A percentile compares a stretch with the other conserved stretches of the same genome.
Conservation (phyloP, 2,329 filamentous ascomycete species). For the Torrubiellomyces zombiae region DNA sequence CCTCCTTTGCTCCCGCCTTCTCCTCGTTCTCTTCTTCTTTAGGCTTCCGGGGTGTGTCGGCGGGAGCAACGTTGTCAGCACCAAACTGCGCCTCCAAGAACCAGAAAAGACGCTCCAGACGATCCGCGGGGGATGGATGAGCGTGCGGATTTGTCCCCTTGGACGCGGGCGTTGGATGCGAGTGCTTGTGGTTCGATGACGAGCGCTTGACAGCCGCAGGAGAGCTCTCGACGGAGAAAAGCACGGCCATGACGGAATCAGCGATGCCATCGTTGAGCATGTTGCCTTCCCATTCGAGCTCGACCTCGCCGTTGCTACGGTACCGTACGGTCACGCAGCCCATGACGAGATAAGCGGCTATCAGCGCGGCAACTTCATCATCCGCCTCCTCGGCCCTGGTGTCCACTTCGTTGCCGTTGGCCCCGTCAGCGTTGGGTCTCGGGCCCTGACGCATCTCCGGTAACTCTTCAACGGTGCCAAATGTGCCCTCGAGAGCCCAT, state of each 20-base stretch:
- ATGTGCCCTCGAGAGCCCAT: constrained; percentile 89
- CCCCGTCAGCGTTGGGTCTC: constrained; percentile 16
- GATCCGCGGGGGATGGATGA: constrained; percentile 53
- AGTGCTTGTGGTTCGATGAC: constrained; percentile 14
- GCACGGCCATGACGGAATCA: constrained; percentile 87
- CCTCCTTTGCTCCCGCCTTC: constrained; percentile 2
- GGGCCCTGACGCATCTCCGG: constrained; percentile 30
- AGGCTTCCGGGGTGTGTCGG: constrained; percentile 35
- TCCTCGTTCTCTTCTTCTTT: not conserved
- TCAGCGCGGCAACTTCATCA: constrained; percentile 40
- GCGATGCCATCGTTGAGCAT: constrained; percentile 95
- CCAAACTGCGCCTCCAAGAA: constrained; percentile 97
- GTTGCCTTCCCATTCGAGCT: constrained; percentile 95
- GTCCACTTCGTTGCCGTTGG: constrained; percentile 18
- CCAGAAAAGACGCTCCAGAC: constrained; percentile 74
- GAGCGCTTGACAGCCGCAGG: constrained; percentile 79
- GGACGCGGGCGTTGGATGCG: constrained; percentile 22
- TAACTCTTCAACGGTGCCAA: constrained; percentile 65
- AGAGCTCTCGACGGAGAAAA: constrained; percentile 83
- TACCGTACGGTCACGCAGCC: constrained; percentile 76
- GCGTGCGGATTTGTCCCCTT: constrained; percentile 50
- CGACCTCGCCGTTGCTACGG: constrained; percentile 59
- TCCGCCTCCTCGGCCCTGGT: constrained; percentile 38
- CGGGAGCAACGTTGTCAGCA: constrained; percentile 60
- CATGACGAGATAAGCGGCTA: constrained; percentile 60